Base-by-base conservation (phyloP, 2,329 filamentous ascomycete genomes). In the Fusarium fujikuroi region DNA sequence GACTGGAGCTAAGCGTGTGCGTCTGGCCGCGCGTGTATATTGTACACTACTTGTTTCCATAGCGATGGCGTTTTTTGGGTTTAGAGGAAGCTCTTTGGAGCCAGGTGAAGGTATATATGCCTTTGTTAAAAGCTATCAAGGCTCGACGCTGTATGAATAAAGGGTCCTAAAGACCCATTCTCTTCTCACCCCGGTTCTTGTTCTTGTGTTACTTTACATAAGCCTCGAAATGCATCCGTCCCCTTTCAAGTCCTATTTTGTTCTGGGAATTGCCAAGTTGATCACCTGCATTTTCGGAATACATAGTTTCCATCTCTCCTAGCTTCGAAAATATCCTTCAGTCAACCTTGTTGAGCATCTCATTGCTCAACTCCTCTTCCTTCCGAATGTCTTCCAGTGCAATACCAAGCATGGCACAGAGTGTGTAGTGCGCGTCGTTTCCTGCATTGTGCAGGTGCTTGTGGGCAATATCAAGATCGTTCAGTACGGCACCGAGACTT, bases 361-460 rank as follows among this genome's bases (percentile, higher is more conserved):
- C 32, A 32, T 60, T 70, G 60, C 46, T 67, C 62, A 70, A 66
- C 25, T 69, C 69, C 43, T 76, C 73, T 37, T 75, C 63, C 60
- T 77, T 73, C 37, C 74, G 66, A 14, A 63, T 42, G 19, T 75
- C 65, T 61, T 78, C 76, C 25, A 82, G 42, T 3, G 79, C 81
- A 23, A 83, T 69, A 1, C 78, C 89, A 11, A 97, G 80, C 86
- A 96, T 88, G 12, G 90, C 92, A 69, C 92, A 90, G 70, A 97
- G 82, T 0, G 94, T 95, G 79, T 92, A 96, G 3, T 91, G 88
- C 1, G 95, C 94, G 79, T 97, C 95, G 73, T 97, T 97, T 4
- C 95, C 91, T 1, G 92, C 95, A 78, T 97, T 97, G 81, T 97
- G 95, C n/a, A 95, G 85, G 75, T 92, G 86, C 81, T 85, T 88